phyloP scores from a whole-genome alignment of 345 rosid genomes.

The Clausena lansium region DNA sequence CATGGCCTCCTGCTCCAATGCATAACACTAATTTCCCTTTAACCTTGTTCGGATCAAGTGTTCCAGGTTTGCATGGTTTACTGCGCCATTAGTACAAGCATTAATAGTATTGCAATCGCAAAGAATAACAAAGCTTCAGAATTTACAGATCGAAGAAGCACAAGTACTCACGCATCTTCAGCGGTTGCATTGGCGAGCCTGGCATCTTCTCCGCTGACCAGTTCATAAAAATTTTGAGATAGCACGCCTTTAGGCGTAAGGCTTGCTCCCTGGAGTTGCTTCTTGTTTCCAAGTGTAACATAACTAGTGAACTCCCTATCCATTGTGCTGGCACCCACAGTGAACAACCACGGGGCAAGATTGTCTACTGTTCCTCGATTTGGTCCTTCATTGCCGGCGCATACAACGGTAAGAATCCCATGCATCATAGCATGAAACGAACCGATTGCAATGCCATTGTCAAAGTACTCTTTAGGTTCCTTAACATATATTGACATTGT shows the following conservation, averaged over 20 bases:
- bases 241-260: slow-evolving; percentile 45
- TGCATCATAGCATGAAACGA: slow-evolving; percentile 40
- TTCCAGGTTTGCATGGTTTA: slow-evolving; percentile 30
- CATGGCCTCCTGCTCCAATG: slow-evolving; percentile 33
- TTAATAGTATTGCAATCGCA: too few species aligned
- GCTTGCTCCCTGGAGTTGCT: slow-evolving; percentile 56
- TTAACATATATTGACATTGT: slow-evolving; percentile 35
- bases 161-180: slow-evolving; percentile 43
- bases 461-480: slow-evolving; percentile 16
- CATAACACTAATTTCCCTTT: slow-evolving; percentile 66
- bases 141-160: neutral
- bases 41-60: slow-evolving; percentile 53
- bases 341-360: slow-evolving; percentile 44
- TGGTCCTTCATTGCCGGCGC: slow-evolving; percentile 45
- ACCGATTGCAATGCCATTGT: slow-evolving; percentile 36
- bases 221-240: slow-evolving; percentile 38
- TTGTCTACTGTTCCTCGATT: slow-evolving; percentile 14
- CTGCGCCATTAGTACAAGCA: slow-evolving; percentile 15
- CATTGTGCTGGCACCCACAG: slow-evolving; percentile 47
- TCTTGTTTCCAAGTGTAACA: slow-evolving; percentile 12
- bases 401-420: slow-evolving; percentile 33
- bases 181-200: slow-evolving; percentile 27
- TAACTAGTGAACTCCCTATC: slow-evolving; percentile 25
- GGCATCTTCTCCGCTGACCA: slow-evolving; percentile 51
- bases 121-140: too few species aligned